Evolutionary conservation across 1,139 yeast genomes (phyloP).

Genomic region (Candida sp.): DNA sequence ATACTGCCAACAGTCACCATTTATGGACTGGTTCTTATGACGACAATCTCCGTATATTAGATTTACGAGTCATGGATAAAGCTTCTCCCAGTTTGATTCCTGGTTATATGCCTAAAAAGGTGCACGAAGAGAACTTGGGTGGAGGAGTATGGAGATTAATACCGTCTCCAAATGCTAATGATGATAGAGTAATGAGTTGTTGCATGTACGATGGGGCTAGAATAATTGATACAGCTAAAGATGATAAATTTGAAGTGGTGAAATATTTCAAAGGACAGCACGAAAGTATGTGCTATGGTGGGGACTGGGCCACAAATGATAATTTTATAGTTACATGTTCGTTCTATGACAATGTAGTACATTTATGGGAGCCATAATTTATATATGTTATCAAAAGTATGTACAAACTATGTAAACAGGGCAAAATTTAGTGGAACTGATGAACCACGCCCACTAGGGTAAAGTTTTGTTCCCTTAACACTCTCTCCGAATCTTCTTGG

Average conservation of each 20-base stretch:
- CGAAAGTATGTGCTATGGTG: constrained; percentile 93
- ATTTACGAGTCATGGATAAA: constrained; percentile 55
- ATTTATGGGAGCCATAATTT: constrained; percentile 53
- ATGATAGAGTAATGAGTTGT: constrained; percentile 61
- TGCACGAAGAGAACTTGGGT: constrained; percentile 52
- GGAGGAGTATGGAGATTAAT: constrained; percentile 96
- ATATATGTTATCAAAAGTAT: neutral
- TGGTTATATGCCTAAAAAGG: constrained; percentile 47
- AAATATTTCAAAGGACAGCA: constrained; percentile 67
- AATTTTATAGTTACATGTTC: constrained; percentile 71
- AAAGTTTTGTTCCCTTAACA: constrained; percentile 56
- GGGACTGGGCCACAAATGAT: constrained; percentile 69
- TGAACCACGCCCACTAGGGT: constrained; percentile 95
- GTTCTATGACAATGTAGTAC: constrained; percentile 82
- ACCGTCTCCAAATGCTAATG: constrained; percentile 49
- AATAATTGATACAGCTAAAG: constrained; percentile 37
- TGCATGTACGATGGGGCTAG: constrained; percentile 98
- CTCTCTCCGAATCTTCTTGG: constrained; percentile 72
- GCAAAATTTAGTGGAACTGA: constrained; percentile 83
- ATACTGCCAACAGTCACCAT: constrained; percentile 40
- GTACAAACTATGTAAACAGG: constrained; percentile 8
- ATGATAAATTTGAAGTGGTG: constrained; percentile 36
- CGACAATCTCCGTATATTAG: constrained; percentile 68
- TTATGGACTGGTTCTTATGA: constrained; percentile 94
- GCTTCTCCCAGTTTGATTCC: constrained; percentile 33